Conservation (phyloP, 1,284 basidiomycete species). For the Veloboletus limbatus region DNA sequence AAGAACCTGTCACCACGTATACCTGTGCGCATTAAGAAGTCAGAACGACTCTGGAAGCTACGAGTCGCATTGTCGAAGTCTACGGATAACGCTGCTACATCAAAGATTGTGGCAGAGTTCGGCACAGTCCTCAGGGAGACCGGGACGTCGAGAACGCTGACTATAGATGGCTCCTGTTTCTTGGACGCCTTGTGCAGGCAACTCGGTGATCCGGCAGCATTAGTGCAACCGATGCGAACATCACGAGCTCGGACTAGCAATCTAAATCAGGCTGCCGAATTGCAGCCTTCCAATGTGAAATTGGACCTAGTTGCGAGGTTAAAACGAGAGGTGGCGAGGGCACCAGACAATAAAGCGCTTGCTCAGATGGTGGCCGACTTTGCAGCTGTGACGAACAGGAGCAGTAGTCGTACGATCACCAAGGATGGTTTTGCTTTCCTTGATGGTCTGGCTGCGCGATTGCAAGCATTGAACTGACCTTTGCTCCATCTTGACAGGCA, state of each 20-base stretch:
- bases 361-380: constrained; percentile 66
- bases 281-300: constrained; percentile 50
- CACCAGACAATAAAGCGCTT: constrained; percentile 51
- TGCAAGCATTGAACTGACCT: constrained; percentile 36
- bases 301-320: constrained; percentile 56
- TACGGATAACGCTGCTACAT: constrained; percentile 51
- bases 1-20: constrained; percentile 28
- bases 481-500: neutral
- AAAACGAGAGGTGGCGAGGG: constrained; percentile 48
- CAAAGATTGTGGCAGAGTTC: constrained; percentile 56
- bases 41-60: constrained; percentile 48
- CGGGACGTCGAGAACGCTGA: constrained; percentile 62
- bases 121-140: constrained; percentile 56
- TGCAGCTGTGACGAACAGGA: constrained; percentile 60
- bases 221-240: constrained; percentile 50
- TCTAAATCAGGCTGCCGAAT: constrained; percentile 32
- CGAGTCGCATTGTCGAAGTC: constrained; percentile 43
- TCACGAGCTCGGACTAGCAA: constrained; percentile 41
- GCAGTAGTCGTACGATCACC: constrained; percentile 62
- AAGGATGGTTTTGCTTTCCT: constrained; percentile 75
- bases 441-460: constrained; percentile 51
- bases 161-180: constrained; percentile 68
- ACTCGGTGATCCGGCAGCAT: constrained; percentile 61
- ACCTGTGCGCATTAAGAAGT: constrained; percentile 46
- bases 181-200: constrained; percentile 66